phyloP scores from a whole-genome alignment of 306 rosid genomes.

The Vigna nakashimae region DNA sequence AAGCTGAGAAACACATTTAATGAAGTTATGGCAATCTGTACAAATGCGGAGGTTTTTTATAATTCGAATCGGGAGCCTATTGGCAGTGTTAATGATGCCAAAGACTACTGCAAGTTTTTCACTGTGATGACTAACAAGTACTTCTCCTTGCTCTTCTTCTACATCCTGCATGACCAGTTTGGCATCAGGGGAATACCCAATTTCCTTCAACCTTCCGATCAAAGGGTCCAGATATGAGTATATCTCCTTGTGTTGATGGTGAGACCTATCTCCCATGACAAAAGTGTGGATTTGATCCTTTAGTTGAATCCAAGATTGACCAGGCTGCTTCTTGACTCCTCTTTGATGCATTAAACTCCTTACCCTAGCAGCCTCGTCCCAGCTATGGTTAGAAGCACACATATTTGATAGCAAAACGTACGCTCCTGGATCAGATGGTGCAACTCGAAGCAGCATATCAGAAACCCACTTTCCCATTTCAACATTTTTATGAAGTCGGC shows the following conservation, averaged over 20 bases:
- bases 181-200: slow-evolving; percentile 67
- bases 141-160: slow-evolving; percentile 83
- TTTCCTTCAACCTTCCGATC: slow-evolving; percentile 72
- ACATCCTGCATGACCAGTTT: slow-evolving; percentile 73
- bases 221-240: slow-evolving; percentile 64
- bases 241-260: slow-evolving; percentile 56
- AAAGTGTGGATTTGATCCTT: slow-evolving; percentile 72
- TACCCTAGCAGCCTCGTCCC: slow-evolving; percentile 79
- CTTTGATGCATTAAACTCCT: slow-evolving; percentile 74
- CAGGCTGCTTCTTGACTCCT: slow-evolving; percentile 76
- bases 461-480: slow-evolving; percentile 82
- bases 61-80: slow-evolving; percentile 63
- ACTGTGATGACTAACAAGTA: slow-evolving; percentile 71
- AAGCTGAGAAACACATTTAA: slow-evolving; percentile 74
- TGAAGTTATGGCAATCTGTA: slow-evolving; percentile 73
- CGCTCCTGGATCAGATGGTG: slow-evolving; percentile 73
- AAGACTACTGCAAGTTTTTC: slow-evolving; percentile 75
- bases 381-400: slow-evolving; percentile 61
- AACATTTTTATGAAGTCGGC: slow-evolving; percentile 69
- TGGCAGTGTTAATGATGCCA: slow-evolving; percentile 60
- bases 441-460: slow-evolving; percentile 61
- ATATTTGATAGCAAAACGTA: slow-evolving; percentile 74
- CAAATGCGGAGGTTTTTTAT: slow-evolving; percentile 81
- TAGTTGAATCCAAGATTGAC: slow-evolving; percentile 86
- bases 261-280: slow-evolving; percentile 68